These are phyloP conservation scores for Penicillium sp. DNA, from an alignment of 2,329 filamentous ascomycete genomes.

Conservation along the genomic window DNA sequence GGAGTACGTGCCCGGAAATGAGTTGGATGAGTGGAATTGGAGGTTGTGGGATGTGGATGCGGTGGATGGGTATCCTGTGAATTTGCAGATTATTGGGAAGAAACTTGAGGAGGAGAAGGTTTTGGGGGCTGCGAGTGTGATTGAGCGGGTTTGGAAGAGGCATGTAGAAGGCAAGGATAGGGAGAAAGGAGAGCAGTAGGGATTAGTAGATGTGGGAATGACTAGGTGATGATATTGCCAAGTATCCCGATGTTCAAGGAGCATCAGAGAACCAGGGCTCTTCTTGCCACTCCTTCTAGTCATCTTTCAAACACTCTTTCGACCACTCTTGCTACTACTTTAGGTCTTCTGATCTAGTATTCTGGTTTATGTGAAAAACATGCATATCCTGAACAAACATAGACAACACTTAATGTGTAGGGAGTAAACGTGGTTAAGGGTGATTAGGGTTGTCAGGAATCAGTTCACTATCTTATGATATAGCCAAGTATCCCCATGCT, in stretches of 20 bases:
- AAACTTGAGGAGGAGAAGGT: conserved; percentile 60
- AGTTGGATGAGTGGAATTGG: conserved; percentile 56
- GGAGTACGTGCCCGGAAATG: conserved; percentile 52
- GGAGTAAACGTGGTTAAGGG: no score
- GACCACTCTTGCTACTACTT: no score
- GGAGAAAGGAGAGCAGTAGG: not conserved
- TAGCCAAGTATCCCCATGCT: no score
- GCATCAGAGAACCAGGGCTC: not conserved
- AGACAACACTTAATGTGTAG: no score
- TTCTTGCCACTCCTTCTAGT: no score
- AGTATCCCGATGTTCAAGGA: not conserved
- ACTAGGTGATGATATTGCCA: no score
- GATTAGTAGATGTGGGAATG: not conserved
- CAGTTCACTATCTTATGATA: no score
- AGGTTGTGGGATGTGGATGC: conserved; percentile 48
- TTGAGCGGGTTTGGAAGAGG: conserved; percentile 31
- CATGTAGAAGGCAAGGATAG: not conserved
- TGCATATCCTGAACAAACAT: no score
- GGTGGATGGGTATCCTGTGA: conserved; percentile 52
- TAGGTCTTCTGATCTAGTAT: no score
- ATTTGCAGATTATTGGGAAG: conserved; percentile 56
- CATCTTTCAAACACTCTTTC: no score
- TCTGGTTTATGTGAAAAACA: no score
- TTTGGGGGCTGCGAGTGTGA: conserved; percentile 44
- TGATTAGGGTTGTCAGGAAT: no score